These are phyloP conservation scores for Zygotorulaspora mrakii DNA, from an alignment of 1,139 yeast genomes.

Conservation along the genomic window DNA sequence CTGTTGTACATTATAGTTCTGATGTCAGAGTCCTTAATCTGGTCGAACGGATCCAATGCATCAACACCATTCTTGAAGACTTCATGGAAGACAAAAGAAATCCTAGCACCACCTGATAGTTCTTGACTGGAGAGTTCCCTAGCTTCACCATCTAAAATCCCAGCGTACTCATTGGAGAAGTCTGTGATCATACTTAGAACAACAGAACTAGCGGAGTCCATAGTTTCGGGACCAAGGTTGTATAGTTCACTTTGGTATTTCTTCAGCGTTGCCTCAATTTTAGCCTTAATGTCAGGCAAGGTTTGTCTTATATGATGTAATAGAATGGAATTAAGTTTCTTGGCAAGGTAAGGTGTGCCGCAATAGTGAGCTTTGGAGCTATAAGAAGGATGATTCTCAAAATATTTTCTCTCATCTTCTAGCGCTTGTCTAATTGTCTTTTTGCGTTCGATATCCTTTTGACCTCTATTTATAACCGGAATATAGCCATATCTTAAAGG, in stretches of 20 bases:
- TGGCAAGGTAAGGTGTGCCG: slow-evolving; percentile 96
- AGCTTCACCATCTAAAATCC: slow-evolving; percentile 90
- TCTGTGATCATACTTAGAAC: slow-evolving; percentile 89
- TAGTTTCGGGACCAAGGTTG: slow-evolving; percentile 76
- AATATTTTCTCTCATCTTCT: slow-evolving; percentile 71
- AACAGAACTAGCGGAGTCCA: slow-evolving; percentile 84
- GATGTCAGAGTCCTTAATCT: slow-evolving; percentile 92
- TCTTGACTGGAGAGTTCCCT: slow-evolving; percentile 83
- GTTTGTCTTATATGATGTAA: slow-evolving; percentile 92
- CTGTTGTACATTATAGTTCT: slow-evolving; percentile 97
- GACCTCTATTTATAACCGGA: slow-evolving; percentile 97
- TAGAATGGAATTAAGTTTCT: slow-evolving; percentile 83
- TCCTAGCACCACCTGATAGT: slow-evolving; percentile 96
- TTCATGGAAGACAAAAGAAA: slow-evolving; percentile 95
- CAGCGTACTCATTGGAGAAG: slow-evolving; percentile 86
- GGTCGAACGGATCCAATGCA: slow-evolving; percentile 95
- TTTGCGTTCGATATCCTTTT: slow-evolving; percentile 83
- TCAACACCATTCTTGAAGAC: slow-evolving; percentile 88
- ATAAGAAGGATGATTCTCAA: slow-evolving; percentile 72
- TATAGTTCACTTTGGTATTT: slow-evolving; percentile 78
- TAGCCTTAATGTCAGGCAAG: slow-evolving; percentile 86
- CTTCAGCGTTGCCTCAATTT: slow-evolving; percentile 79
- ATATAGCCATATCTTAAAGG: slow-evolving; percentile 95
- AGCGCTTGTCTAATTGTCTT: slow-evolving; percentile 89
- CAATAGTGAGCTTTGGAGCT: slow-evolving; percentile 84